Evolutionary conservation across 192 early-diverging fungal genomes (phyloP), one percentile per base, ranked within the genome.

Genomic region (Helicostylum pulchrum): DNA sequence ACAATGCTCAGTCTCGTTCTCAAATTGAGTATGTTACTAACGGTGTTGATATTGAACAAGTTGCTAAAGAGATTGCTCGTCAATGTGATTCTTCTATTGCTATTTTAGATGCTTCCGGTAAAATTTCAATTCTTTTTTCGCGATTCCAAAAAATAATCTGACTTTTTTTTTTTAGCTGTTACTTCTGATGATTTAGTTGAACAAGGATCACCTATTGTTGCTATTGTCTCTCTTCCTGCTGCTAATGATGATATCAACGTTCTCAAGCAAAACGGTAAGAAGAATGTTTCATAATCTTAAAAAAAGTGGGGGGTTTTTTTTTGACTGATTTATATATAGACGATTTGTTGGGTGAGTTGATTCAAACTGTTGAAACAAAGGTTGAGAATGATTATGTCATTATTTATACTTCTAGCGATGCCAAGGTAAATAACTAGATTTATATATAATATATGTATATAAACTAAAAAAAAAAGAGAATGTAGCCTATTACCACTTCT

Each of bases 321-420:
- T 57, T 57, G 15, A 17, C 30, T 59, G 11, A 42, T 53, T 26
- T 48, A 20, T 12, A 20, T 12, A 48, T 65, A 75, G 74, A 70
- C 30, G 44, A 30, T 23, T 23, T 32, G 4, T 23, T 75, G 7
- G 65, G 65, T 49, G 36, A 47, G 23, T 58, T 66, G 20, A 67
- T 75, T 50, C 48, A 23, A 8, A 14, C 52, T 8, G 44, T 75
- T 12, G 45, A 69, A 51, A n/a, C 62, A 30, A 49, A 52, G 26
- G 50, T 59, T 39, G 20, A 36, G 5, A 55, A 75, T 53, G 62
- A 70, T 52, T 75, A 75, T 51, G 56, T 62, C 42, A 52, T 75
- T 12, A 62, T 75, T 56, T 70, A 70, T 48, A 75, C 74, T 20
- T 75, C 74, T n/a, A 71, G 74, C 42, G 11, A 42, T 34, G 49